Evolutionary conservation across 805 yeast genomes (phyloP), one percentile per base, ranked within the genome.

Genomic region (Candida schatavii): DNA sequence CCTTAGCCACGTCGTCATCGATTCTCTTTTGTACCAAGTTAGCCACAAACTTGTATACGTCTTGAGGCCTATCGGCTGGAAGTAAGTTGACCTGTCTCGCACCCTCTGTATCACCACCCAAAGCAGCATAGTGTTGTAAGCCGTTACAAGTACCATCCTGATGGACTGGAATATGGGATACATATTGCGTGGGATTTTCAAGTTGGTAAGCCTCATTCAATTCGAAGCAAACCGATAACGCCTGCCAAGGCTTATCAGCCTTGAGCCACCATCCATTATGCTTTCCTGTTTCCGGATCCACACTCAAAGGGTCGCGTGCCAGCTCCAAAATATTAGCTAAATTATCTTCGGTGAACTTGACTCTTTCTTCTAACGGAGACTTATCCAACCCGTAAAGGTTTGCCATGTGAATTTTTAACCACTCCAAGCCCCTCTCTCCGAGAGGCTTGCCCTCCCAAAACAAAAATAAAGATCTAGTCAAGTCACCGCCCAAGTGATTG

Each of bases 111-210:
- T 85, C 95, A 66, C 93, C 91, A 59, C 93, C 93, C 40, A 85
- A 67, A 0, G 95, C 95, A 21, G 95, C 93, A 62, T 85, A 85
- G 66, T 85, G 95, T 54, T 85, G 95, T 46, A 85, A 70, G 15
- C 95, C 95, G 56, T 85, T 85, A 66, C 95, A 85, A 0, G 93
- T 84, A 51, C 95, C 95, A 65, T 85, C 95, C 61, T 84, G 91
- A 59, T 85, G 93, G 28, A 85, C 84, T 1, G 93, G 91, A 47
- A 83, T 81, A 57, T 80, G 84, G 1, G 88, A 82, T 17, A 83
- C 62, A 51, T 61, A 83, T 46, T 80, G 72, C 13, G 78, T 74
- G 7, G 93, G 93, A 49, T 84, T 83, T 6, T 70, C 75, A 43
- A 80, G 61, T 49, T 77, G 70, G 49, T 72, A 61, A 1, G 90